Base-by-base conservation (phyloP, 441 rosid species). In the Cnidoscolus chayamansa region DNA sequence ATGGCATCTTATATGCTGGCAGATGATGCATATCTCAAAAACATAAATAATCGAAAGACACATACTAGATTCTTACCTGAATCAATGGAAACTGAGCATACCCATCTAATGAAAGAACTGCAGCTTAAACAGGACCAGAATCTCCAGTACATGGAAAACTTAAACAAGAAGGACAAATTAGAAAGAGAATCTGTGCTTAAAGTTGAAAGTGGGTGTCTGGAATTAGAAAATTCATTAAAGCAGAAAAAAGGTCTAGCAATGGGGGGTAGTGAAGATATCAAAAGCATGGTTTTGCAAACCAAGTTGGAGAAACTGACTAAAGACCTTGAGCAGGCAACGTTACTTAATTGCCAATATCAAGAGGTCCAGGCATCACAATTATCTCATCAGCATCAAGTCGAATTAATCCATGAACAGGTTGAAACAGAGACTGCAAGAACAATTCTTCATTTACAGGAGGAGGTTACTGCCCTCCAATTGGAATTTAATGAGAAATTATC, bases 361-460 rank as follows among this genome's bases (percentile, higher is more conserved):
- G 86, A 87, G 59, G 89, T 86, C 74, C 87, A 78, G 69, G 81
- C 78, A 73, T 83, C 89, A 51, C 88, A 80, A 69, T 75, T 88
- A 70, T 88, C 89, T 81, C 84, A 76, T 37, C 90, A 83, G 81
- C 85, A 82, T 60, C 88, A 89, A 77, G 85, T 82, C 73, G 92
- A 90, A 71, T 75, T 86, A 75, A 84, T 92, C 70, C 65, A 89
- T 50, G 96, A 95, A 70, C 90, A 95, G 80, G 99, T 88, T 72
- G 99, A 95, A 81, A 74, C 78, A 60, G 99, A 95, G 83, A 86
- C 99, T 35, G 80, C 89, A 64, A 86, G 84, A 76, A 87, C 97
- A 68, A 95, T 93, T 81, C 85, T 92, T 81, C 86, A 90, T 76
- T 84, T 92, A 76, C 98, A 92, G 81, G 94, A 91, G 80, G 98